Percentiles rank a stretch among this genome's conserved stretches.
phyloP scores from a whole-genome alignment of 2,329 filamentous ascomycete species.

The Pseudogymnoascus sp. region DNA sequence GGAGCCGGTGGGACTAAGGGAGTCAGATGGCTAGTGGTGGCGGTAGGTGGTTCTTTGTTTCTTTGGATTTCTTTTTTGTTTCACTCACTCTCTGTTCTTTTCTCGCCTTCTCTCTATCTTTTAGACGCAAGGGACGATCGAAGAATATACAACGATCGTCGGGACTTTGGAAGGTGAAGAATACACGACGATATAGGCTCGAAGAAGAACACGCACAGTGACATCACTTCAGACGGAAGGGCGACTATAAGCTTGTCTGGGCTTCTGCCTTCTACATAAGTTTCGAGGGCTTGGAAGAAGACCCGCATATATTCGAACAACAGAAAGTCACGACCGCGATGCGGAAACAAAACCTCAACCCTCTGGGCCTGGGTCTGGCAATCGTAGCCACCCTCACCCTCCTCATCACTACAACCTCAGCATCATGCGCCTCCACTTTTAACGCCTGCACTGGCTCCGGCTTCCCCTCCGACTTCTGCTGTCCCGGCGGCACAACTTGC shows the following conservation, averaged over 20 bases:
- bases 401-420: constrained; percentile 31
- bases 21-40: neutral
- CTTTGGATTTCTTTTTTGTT: neutral
- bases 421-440: constrained; percentile 36
- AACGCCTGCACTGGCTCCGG: constrained; percentile 43
- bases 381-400: neutral
- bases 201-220: neutral
- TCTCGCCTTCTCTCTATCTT: neutral
- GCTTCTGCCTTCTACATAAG: neutral
- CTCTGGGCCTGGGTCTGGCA: neutral
- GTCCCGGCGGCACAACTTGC: constrained; percentile 45
- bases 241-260: neutral
- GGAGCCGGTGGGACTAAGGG: neutral
- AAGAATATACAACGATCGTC: neutral
- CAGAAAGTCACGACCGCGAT: neutral
- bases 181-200: neutral
- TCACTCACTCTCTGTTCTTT: constrained; percentile 20
- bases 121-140: neutral
- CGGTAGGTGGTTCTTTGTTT: neutral
- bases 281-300: neutral
- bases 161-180: neutral
- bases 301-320: neutral
- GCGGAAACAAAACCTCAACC: neutral
- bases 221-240: neutral
- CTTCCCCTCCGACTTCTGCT: constrained; percentile 61